These are phyloP conservation scores for Crithidia expoeki DNA, from an alignment of 208 protist species.

Conservation along the genomic window DNA sequence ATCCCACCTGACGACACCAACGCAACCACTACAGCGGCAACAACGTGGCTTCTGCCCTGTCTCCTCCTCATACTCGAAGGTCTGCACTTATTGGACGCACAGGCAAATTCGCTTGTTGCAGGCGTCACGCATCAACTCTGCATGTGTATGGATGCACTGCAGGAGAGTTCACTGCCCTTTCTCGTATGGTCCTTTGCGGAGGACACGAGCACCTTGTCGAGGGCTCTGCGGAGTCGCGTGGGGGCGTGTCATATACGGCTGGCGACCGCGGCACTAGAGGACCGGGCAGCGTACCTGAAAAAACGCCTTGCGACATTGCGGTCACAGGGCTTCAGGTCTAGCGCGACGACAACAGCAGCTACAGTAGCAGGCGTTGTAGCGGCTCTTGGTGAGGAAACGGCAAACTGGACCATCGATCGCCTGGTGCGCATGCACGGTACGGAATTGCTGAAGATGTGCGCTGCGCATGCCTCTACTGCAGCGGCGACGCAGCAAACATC, in stretches of 20 bases:
- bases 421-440: slow-evolving; percentile 13
- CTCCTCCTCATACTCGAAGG: slow-evolving; percentile 49
- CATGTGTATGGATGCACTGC: slow-evolving; percentile 45
- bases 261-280: slow-evolving; percentile 26
- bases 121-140: slow-evolving; percentile 57
- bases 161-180: not conserved
- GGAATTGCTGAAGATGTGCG: slow-evolving; percentile 14
- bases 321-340: not conserved
- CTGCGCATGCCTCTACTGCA: slow-evolving; percentile 1
- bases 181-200: slow-evolving; percentile 35
- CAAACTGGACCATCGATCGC: slow-evolving; percentile 21
- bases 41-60: slow-evolving; percentile 13
- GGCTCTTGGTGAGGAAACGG: slow-evolving; percentile 30
- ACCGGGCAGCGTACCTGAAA: slow-evolving; percentile 34
- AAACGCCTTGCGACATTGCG: slow-evolving; percentile 3
- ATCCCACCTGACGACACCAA: not conserved
- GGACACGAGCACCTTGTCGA: slow-evolving; percentile 7
- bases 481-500: not conserved
- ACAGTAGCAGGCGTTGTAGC: not conserved
- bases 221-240: slow-evolving; percentile 14
- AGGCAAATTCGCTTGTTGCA: slow-evolving; percentile 38
- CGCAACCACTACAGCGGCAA: not conserved
- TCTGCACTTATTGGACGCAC: slow-evolving; percentile 49
- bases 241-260: slow-evolving; percentile 40
- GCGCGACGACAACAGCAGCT: not conserved